Base-by-base conservation (phyloP, 2,329 filamentous ascomycete species). In the Bimuria novae-zelandiae region DNA sequence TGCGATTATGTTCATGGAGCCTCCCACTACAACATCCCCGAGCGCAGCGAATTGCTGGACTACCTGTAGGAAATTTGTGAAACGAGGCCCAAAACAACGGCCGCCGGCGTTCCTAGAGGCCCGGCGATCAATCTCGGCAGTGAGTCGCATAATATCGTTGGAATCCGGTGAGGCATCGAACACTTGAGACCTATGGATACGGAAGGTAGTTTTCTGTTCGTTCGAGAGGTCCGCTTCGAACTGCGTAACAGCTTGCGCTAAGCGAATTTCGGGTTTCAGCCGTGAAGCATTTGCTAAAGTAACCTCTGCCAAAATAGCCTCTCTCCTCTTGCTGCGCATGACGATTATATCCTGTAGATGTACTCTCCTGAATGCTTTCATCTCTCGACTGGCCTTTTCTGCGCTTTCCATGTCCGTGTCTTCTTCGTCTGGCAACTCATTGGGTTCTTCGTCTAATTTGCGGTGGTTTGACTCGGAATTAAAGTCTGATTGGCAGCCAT, bases 1-100 rank as follows among this genome's bases (percentile, higher is more conserved):
- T 0, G 76, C 76, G 16, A 79, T 65, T 1, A 79, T 39, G 42
- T 77, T 79, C 57, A 79, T 76, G 0, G 72, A 72, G 1, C 73
- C 76, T 0, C 76, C 76, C 6, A 78, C 52, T 35, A 75, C 48
- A 29, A 72, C 62, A 60, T 74, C 74, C 3, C 76, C 76, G 12
- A 78, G 54, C 0, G 71, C 66, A 8, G 72, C 75, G 45, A 75
- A 79, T 50, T 76, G 72, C 50, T 80, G 76, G 3, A 76, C 65
- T 0, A 68, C 61, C 22, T 77, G 57, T 0, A 79, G 58, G 3
- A 77, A 55, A 40, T 75, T 78, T 0, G 64, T 74, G 29, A 78
- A 60, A 7, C 76, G 68, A 7, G 77, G 65, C 0, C 76, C 75
- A 51, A 77, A 70, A 51, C 73, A 76, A 7, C 72, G 63, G 1